These are phyloP conservation scores for Penicillium verrucosum DNA, from an alignment of 2,329 filamentous ascomycete species.

Conservation along the genomic window DNA sequence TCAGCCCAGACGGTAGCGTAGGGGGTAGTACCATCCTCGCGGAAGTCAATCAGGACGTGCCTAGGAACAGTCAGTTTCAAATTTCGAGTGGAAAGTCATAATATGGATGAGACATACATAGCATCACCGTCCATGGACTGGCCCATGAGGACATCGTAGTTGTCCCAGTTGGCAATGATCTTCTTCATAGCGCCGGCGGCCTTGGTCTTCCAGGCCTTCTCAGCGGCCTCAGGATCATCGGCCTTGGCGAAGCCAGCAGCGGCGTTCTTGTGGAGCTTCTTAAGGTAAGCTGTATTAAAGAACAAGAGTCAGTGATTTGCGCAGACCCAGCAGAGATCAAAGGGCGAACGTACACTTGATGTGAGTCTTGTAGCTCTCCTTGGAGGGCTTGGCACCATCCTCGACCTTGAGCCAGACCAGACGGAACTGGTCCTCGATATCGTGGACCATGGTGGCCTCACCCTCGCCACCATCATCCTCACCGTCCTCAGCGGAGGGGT, in stretches of 20 bases:
- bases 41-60: constrained; percentile 93
- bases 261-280: constrained; percentile 72
- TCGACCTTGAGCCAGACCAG: constrained; percentile 58
- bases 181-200: constrained; percentile 76
- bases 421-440: constrained; percentile 90
- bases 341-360: constrained; percentile 67
- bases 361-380: constrained; percentile 79
- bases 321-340: constrained; percentile 2
- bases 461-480: constrained; percentile 73
- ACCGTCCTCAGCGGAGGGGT: constrained; percentile 87
- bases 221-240: constrained; percentile 49
- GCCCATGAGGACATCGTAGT: constrained; percentile 92
- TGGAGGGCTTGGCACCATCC: constrained; percentile 55
- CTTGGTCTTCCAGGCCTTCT: constrained; percentile 61
- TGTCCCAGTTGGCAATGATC: constrained; percentile 85
- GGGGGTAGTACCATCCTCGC: constrained; percentile 89
- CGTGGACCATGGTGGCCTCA: constrained; percentile 67
- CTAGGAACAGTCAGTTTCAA: constrained; percentile 43
- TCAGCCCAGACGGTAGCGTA: constrained; percentile 94
- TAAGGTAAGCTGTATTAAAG: constrained; percentile 71
- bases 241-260: constrained; percentile 59
- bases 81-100: neutral
- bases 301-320: neutral
- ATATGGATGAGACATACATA: constrained; percentile 64
- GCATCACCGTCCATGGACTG: constrained; percentile 89